Evolutionary conservation across 306 rosid genomes (phyloP), one percentile per base, ranked within the genome.

Genomic region (Calophaca sinica): DNA sequence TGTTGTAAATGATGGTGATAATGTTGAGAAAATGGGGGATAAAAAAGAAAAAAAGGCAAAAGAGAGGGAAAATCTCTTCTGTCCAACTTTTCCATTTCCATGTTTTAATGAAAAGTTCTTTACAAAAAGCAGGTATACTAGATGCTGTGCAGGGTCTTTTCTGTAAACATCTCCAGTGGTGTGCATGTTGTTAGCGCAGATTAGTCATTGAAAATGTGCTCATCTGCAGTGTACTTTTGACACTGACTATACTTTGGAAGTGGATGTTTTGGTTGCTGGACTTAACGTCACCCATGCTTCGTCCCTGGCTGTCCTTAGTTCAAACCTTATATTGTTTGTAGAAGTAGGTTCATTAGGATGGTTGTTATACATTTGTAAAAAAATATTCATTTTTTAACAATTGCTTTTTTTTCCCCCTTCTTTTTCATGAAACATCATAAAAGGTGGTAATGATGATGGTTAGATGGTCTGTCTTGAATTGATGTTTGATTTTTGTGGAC

Each of bases 1-100:
- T 81, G 49, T 51, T 77, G 83, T 74, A 77, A 73, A 77, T 81
- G 79, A 53, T 69, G 76, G 74, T 60, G 74, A 71, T 68, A 35
- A 36, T 55, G 77, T 66, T 15, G 51, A 70, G 42, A 73, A 72
- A 64, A 5, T 46, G 76, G 58, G 39, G 64, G 31, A 32, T 67
- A 29, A 70, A 60, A 74, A 50, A 20, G 41, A 62, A 39, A 4
- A 50, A 62, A 72, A 31, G 44, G 44, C 31, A 1, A 65, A 49
- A 44, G 20, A 10, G 73, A 44, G 63, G 83, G 72, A 68, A 78
- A 58, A 68, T 51, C 83, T 73, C 49, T 66, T 73, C 31, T 61
- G 61, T 54, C 70, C 57, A 53, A 52, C 58, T 53, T 68, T 42
- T 75, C 58, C 50, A 62, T 68, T 42, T 75, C 58, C 50, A 62